A percentile compares a stretch with the other conserved stretches of the same genome.
Evolutionary conservation across 768 basidiomycete species (phyloP).

Genomic region (Pleurotus platypus): DNA sequence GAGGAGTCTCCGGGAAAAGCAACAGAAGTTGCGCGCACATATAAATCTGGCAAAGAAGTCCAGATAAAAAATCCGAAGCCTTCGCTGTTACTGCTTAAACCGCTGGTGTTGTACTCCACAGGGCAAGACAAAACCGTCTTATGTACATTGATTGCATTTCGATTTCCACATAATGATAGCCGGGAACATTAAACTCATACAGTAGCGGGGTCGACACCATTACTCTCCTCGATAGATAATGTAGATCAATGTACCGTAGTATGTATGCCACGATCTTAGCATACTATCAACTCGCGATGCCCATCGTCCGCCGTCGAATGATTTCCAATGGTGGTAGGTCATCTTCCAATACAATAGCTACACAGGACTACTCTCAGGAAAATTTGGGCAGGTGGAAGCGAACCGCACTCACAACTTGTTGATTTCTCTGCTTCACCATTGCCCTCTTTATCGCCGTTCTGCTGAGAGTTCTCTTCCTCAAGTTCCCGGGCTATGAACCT

Average conservation of each 20-base stretch:
- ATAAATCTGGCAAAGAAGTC: conserved; percentile 67
- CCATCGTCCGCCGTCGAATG: conserved; percentile 5
- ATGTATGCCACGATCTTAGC: background rate
- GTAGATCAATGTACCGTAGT: background rate
- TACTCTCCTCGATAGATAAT: background rate
- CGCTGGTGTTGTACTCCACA: no score
- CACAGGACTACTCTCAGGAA: background rate
- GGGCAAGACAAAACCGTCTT: no score
- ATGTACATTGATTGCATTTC: no score
- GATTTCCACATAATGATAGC: no score
- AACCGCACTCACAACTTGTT: background rate
- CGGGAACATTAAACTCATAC: no score
- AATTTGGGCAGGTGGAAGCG: background rate
- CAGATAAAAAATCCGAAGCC: background rate
- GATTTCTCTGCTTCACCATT: background rate
- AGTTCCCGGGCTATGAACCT: conserved; percentile 42
- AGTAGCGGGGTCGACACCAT: no score
- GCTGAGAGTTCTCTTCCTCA: background rate
- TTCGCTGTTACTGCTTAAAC: no score
- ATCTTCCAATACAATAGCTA: background rate
- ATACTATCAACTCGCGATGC: background rate
- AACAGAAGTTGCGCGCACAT: conserved; percentile 72
- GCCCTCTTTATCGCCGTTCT: background rate
- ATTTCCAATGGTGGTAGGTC: conserved; percentile 6
- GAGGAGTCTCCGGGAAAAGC: conserved; percentile 77